These are phyloP conservation scores for Linnemannia hyalina DNA, from an alignment of 192 early-diverging fungal genomes.

Conservation along the genomic window DNA sequence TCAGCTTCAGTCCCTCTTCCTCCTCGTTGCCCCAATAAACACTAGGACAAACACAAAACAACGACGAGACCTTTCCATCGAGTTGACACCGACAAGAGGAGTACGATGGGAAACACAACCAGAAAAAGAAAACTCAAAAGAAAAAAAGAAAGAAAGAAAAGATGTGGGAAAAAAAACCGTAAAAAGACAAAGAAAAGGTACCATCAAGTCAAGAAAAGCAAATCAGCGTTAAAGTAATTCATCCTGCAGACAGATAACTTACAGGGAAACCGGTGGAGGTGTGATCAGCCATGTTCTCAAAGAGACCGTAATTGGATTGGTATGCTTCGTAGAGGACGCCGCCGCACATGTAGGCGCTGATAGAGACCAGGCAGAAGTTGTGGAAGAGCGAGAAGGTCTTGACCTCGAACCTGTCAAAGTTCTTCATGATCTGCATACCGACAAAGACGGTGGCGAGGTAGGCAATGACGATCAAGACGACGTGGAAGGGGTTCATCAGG, in stretches of 20 bases:
- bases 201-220: neutral
- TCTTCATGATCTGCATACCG: constrained; percentile 66
- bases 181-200: neutral
- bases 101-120: neutral
- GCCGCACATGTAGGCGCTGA: constrained; percentile 70
- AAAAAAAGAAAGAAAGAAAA: constrained; percentile 2
- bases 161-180: neutral
- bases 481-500: constrained; percentile 76
- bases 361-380: constrained; percentile 66
- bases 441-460: constrained; percentile 64
- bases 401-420: constrained; percentile 60
- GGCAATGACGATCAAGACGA: constrained; percentile 58
- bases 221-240: constrained; percentile 1
- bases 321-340: constrained; percentile 64
- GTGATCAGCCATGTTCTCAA: constrained; percentile 67
- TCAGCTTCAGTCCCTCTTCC: neutral
- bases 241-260: constrained; percentile 15
- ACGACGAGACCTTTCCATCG: neutral
- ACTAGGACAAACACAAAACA: neutral
- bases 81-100: neutral
- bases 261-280: constrained; percentile 60
- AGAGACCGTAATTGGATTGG: constrained; percentile 59
- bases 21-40: neutral
- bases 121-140: neutral
- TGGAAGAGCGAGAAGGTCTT: constrained; percentile 65